Percentiles rank a stretch among this genome's conserved stretches.
Conservation (phyloP, 176 grass and related monocot genomes). For the bread wheat (Triticum aestivum) region IWGSC_CS_RefSeq_v2.1 NC_057804.1:95472643-95473142, state of each 20-base stretch:
- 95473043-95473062: neutral
- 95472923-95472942: neutral
- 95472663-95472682: neutral
- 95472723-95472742: neutral
- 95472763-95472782: neutral
- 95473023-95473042: neutral
- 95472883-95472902: neutral
- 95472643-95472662: neutral
- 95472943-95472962: neutral
- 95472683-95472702: neutral
- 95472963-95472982: neutral
- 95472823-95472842: neutral
- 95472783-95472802: neutral
- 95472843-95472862: neutral
- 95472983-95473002: neutral
- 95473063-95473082: neutral
- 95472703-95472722: neutral
- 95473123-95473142: conserved; percentile 13
- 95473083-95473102: conserved; percentile 15
- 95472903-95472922: neutral
- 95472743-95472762: neutral
- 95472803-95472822: neutral
- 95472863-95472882: neutral
- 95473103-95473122: conserved; percentile 44
- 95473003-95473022: neutral